A percentile compares a stretch with the other conserved stretches of the same genome.
phyloP scores from a whole-genome alignment of 1,284 basidiomycete species.

The Coniferiporia weirii region DNA sequence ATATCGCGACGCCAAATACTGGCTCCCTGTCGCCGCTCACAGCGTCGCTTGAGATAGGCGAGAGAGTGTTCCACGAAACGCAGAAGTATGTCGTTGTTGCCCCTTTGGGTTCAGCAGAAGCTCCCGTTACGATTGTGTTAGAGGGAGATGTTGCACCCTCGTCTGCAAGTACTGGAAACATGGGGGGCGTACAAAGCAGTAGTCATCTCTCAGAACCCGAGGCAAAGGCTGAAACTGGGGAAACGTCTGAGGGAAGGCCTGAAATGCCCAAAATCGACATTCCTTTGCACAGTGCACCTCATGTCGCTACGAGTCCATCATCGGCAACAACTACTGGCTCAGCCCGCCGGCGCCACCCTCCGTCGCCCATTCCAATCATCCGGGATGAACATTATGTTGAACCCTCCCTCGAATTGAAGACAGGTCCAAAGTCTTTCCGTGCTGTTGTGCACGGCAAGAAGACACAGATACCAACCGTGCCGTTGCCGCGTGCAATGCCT shows the following conservation, averaged over 20 bases:
- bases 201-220: background rate
- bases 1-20: conserved; percentile 2
- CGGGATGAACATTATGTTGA: conserved; percentile 12
- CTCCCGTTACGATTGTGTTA: background rate
- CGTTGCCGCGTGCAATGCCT: background rate
- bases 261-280: too few species aligned
- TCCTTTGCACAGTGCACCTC: background rate
- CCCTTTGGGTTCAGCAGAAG: conserved; percentile 3
- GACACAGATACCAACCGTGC: background rate
- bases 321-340: background rate
- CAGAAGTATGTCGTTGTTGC: conserved; percentile 9
- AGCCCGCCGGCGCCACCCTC: conserved; percentile 6
- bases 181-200: background rate
- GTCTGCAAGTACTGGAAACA: background rate
- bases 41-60: conserved; percentile 11
- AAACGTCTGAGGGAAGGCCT: background rate
- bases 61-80: conserved; percentile 6
- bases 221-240: background rate
- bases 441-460: conserved; percentile 16
- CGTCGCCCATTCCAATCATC: conserved; percentile 4
- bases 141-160: background rate
- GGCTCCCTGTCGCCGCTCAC: conserved; percentile 5
- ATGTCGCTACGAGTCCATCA: background rate
- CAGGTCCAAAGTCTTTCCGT: conserved; percentile 16
- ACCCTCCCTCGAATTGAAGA: conserved; percentile 9